A percentile compares a stretch with the other conserved stretches of the same genome.
Conservation (phyloP, 2,329 filamentous ascomycete genomes). For the Balansia obtecta region DNA sequence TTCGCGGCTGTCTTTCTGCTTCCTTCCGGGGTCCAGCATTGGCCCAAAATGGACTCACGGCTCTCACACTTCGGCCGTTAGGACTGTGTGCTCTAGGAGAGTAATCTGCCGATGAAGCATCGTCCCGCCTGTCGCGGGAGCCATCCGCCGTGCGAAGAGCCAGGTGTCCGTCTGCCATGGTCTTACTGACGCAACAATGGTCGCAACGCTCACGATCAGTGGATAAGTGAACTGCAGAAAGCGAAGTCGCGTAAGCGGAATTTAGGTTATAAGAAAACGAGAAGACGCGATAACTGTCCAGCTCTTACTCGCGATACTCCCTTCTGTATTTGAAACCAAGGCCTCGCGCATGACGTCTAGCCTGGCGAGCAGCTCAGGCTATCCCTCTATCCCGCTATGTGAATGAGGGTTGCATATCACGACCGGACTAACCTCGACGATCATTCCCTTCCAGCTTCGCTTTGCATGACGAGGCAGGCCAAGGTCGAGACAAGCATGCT, state of each 20-base stretch:
- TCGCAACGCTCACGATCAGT: not conserved
- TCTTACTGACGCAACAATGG: not conserved
- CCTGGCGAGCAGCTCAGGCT: no score
- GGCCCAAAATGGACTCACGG: slow-evolving; percentile 2
- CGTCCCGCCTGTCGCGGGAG: not conserved
- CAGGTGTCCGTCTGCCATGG: slow-evolving; percentile 3
- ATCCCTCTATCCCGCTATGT: not conserved
- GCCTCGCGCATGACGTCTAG: no score
- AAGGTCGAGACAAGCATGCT: not conserved
- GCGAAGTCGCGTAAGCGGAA: not conserved
- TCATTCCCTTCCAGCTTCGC: not conserved
- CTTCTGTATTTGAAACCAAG: no score
- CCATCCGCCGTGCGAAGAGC: not conserved
- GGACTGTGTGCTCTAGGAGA: not conserved
- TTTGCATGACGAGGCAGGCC: not conserved
- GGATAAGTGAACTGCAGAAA: not conserved
- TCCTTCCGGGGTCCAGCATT: not conserved
- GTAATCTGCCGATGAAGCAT: not conserved
- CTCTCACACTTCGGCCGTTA: not conserved
- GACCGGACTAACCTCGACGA: not conserved
- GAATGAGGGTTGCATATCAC: slow-evolving; percentile 1
- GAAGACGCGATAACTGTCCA: no score
- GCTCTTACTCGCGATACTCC: no score
- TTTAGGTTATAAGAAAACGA: not conserved
- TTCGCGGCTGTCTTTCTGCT: slow-evolving; percentile 16